These are phyloP conservation scores for Lolium multiflorum DNA, from an alignment of 176 grass and related monocot genomes.

Conservation along the genomic window DNA sequence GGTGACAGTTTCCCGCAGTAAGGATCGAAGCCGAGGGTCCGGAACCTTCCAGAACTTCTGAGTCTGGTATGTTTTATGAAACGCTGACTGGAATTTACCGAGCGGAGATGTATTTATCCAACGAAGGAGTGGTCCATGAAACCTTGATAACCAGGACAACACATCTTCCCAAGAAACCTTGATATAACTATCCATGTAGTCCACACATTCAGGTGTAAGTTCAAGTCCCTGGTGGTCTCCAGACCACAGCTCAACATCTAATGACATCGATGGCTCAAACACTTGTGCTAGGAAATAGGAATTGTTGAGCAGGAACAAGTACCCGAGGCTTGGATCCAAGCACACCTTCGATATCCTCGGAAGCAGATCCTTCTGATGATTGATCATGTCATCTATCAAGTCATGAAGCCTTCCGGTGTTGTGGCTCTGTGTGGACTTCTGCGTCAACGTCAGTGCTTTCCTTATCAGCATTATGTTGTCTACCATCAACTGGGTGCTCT, in stretches of 20 bases:
- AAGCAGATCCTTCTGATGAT: too few relatives aligned
- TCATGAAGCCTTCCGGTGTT: too few relatives aligned
- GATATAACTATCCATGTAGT: not conserved
- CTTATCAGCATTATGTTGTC: not conserved
- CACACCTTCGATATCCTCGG: too few relatives aligned
- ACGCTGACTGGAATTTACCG: too few relatives aligned
- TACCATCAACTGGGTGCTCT: not conserved
- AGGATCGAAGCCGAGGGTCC: not conserved
- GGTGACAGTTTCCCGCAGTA: not conserved
- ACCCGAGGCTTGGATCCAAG: too few relatives aligned
- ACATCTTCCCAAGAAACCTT: not conserved
- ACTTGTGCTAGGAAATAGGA: too few relatives aligned
- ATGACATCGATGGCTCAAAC: too few relatives aligned
- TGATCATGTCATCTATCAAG: too few relatives aligned
- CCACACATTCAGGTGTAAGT: not conserved
- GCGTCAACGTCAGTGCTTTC: not conserved
- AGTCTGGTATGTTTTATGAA: not conserved
- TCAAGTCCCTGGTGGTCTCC: not conserved
- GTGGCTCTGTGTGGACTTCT: too few relatives aligned
- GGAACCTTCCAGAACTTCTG: conserved; percentile 28
- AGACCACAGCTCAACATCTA: not conserved
- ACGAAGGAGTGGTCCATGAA: not conserved
- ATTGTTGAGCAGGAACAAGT: too few relatives aligned
- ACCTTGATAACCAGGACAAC: not conserved
- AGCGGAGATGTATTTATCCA: too few relatives aligned